Evolutionary conservation across 306 rosid species (phyloP), one percentile per base, ranked within the genome.

Genomic region (Quercus ilex): DNA sequence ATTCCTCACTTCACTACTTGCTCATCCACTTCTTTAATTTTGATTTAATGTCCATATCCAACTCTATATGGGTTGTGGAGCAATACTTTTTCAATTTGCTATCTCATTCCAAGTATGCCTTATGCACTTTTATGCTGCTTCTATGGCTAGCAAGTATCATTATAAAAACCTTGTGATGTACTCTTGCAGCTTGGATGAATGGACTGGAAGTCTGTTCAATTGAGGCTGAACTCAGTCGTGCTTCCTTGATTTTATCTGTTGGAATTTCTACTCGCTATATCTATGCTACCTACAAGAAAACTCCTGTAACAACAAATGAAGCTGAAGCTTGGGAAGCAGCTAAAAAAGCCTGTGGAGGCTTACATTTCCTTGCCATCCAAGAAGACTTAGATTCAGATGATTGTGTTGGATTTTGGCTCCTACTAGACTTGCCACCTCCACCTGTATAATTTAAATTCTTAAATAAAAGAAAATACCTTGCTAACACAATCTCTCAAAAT

Each of bases 311-410:
- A 71, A 90, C 89, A 13, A 86, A 59, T 23, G 99, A 95, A 87
- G 94, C 98, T 15, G 97, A 93, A 82, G 98, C 97, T 11, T 95
- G 99, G 98, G 99, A 95, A 87, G 94, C 91, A 69, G 96, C 99
- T 46, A 95, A 93, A 90, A 93, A 93, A 83, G 88, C 89, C 79
- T 84, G 87, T 28, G 96, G 98, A 59, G 99, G 99, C 38, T 87
- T 95, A 81, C 99, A 95, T 86, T 95, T 95, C 88, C 99, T 95
- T 68, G 99, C 99, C 82, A 87, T 95, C 80, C 98, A 95, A 72
- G 91, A 88, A 33, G 90, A 91, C 83, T 89, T 92, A 63, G 92
- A 93, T 52, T 90, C 97, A 7, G 97, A 95, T 85, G 90, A 90
- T 33, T 91, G 97, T 82, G 83, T 83, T 86, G 99, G 99, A 71